Conservation (phyloP, 2,329 filamentous ascomycete genomes). For the Epichloe gansuensis region DNA sequence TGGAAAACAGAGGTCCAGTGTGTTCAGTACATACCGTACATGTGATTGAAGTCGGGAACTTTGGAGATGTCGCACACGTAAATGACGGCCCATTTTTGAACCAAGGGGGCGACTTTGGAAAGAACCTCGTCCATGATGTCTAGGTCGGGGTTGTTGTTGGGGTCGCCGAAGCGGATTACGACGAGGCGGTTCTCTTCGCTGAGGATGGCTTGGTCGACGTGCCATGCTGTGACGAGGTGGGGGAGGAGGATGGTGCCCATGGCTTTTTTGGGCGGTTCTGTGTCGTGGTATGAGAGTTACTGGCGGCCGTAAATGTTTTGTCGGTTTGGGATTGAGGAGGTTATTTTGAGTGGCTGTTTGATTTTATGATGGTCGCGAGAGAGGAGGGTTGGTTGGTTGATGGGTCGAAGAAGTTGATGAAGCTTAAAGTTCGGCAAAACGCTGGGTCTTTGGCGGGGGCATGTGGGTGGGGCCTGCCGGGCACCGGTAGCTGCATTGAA, state of each 20-base stretch:
- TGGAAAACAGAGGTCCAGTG: neutral
- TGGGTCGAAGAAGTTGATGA: neutral
- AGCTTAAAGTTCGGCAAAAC: neutral
- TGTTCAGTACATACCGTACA: slow-evolving; percentile 51
- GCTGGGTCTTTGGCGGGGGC: neutral
- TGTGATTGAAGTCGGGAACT: slow-evolving; percentile 86
- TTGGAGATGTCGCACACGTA: slow-evolving; percentile 90
- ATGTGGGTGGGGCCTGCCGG: neutral
- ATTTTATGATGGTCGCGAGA: no score
- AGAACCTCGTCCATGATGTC: slow-evolving; percentile 85
- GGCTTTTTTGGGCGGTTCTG: slow-evolving; percentile 1
- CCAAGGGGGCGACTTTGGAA: slow-evolving; percentile 81
- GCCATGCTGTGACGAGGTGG: slow-evolving; percentile 86
- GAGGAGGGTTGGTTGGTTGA: no score
- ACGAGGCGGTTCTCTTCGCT: slow-evolving; percentile 85
- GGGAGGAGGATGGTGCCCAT: slow-evolving; percentile 84
- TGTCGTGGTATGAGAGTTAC: neutral
- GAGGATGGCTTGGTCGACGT: slow-evolving; percentile 90
- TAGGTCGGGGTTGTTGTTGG: slow-evolving; percentile 53
- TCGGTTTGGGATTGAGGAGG: no score
- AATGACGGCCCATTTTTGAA: slow-evolving; percentile 87
- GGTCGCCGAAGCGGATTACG: slow-evolving; percentile 74
- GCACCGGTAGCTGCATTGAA: neutral
- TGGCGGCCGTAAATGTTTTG: no score
- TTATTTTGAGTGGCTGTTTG: no score